Conservation (phyloP, 2,329 filamentous ascomycete genomes). For the Botrytis deweyae region DNA sequence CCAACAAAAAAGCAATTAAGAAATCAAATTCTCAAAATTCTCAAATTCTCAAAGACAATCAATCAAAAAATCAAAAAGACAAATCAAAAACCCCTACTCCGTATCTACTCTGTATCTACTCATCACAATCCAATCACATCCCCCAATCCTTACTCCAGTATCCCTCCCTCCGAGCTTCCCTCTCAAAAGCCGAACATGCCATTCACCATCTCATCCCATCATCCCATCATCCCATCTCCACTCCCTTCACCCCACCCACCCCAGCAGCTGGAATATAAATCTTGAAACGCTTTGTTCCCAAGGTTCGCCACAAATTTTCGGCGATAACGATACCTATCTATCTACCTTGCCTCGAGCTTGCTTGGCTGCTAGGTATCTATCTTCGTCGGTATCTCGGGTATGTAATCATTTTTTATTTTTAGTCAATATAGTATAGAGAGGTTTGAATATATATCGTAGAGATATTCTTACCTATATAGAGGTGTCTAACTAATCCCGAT, state of each 20-base stretch:
- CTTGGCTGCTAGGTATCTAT: too few relatives aligned
- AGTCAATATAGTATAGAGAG: too few relatives aligned
- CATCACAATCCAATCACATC: background rate
- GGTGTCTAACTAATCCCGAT: too few relatives aligned
- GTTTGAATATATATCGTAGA: too few relatives aligned
- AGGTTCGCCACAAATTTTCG: background rate
- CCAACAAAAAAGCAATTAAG: too few relatives aligned
- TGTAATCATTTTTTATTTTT: too few relatives aligned
- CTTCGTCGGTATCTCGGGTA: too few relatives aligned
- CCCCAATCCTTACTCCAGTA: background rate
- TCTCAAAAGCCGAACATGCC: background rate
- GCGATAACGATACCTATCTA: constrained; percentile 11
- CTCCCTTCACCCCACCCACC: background rate
- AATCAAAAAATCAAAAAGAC: background rate
- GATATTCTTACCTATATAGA: too few relatives aligned
- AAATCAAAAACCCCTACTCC: background rate
- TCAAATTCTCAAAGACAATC: background rate
- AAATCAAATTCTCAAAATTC: too few relatives aligned
- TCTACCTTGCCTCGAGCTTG: too few relatives aligned
- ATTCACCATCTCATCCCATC: background rate
- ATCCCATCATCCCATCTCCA: background rate
- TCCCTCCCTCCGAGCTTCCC: background rate
- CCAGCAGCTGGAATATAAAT: background rate
- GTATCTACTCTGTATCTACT: too few relatives aligned
- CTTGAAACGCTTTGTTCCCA: background rate